These are phyloP conservation scores for Skeletonema potamos DNA, from an alignment of 108 stramenopile genomes.

Conservation along the genomic window DNA sequence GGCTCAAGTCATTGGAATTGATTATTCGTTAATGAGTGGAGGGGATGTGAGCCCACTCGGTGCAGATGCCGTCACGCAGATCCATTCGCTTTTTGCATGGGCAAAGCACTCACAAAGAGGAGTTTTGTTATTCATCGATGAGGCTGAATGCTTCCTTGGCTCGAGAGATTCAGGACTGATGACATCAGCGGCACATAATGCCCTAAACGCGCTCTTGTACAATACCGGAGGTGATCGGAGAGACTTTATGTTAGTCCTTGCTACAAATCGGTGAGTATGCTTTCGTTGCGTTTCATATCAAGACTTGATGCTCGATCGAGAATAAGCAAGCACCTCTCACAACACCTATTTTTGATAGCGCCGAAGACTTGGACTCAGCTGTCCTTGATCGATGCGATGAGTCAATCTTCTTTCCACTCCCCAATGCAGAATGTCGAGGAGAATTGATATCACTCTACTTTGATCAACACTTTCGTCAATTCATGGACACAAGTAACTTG, in stretches of 20 bases:
- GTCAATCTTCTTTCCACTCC: constrained; percentile 64
- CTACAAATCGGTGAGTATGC: constrained; percentile 59
- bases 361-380: constrained; percentile 81
- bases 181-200: constrained; percentile 66
- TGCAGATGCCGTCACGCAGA: constrained; percentile 79
- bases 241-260: constrained; percentile 84
- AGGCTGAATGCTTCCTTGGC: constrained; percentile 85
- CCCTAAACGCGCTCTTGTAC: constrained; percentile 80
- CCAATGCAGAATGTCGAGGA: constrained; percentile 50
- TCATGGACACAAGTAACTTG: constrained; percentile 44
- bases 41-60: constrained; percentile 88
- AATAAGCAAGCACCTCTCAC: too few species aligned
- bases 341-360: background rate
- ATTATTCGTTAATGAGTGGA: constrained; percentile 86
- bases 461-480: constrained; percentile 42
- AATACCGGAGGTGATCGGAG: constrained; percentile 76
- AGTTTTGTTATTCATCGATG: constrained; percentile 83
- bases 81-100: constrained; percentile 81
- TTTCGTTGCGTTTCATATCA: too few species aligned
- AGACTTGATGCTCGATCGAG: too few species aligned
- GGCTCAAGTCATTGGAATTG: constrained; percentile 67
- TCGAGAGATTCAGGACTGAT: constrained; percentile 43
- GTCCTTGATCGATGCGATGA: constrained; percentile 84
- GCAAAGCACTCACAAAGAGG: constrained; percentile 64
- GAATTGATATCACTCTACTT: constrained; percentile 63